Evolutionary conservation across 2,329 filamentous ascomycete species (phyloP), one percentile per base, ranked within the genome.

Genomic region (Diplodia intermedia): DNA sequence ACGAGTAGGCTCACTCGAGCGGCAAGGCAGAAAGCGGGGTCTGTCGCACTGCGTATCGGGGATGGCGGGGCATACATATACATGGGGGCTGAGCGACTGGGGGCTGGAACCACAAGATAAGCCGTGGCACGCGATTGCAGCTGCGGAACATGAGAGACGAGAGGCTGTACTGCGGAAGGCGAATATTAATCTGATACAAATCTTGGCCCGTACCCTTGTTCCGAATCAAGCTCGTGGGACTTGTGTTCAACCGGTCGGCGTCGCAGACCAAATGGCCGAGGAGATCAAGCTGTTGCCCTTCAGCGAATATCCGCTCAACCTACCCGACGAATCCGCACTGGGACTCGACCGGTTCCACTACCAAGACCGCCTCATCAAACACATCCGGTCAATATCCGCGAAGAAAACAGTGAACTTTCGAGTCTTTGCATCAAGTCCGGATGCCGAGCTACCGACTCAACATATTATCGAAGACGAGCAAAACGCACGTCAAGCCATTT

Each of bases 1-100:
- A 60, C 26, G 56, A 60, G 29, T 60, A 60, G 56, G 56, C 23
- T 26, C n/a, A 56, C 14, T 33, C 40, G 54, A 12, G 23, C 56
- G 23, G 55, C 56, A 47, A 60, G 56, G 56, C 56, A 60, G 56
- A 60, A 60, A 60, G 56, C 56, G 56, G 56, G 56, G 56, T 60
- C 20, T 5, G 36, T 29, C 23, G 31, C 38, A n/a, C 43, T 9
- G 56, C 23, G 4, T 15, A 6, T 60, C 38, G 56, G 14, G 36
- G n/a, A 47, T 43, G 20, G n/a, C 54, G 26, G 20, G 23, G 55
- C 36, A 33, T 33, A 18, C 38, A 12, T 47, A 31, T 47, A 8
- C 15, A n/a, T 49, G 36, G 56, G 54, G 54, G 54, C 54, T 56
- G n/a, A 56, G 54, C 54, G 33, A 60, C 38, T 20, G 8, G 9